phyloP scores from a whole-genome alignment of 2,329 filamentous ascomycete genomes.

The Xylaria sp. region DNA sequence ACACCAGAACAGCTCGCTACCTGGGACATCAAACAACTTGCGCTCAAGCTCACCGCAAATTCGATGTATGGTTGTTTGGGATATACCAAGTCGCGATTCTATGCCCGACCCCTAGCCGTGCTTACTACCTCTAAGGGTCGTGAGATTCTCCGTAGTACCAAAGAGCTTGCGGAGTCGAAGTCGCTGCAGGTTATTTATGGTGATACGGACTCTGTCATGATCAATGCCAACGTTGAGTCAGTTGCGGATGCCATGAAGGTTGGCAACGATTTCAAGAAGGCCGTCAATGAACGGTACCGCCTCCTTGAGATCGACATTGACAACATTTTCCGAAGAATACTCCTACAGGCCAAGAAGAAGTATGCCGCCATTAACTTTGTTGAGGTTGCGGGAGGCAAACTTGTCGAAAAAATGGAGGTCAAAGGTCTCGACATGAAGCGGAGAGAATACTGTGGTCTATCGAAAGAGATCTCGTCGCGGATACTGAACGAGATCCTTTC shows the following conservation, averaged over 20 bases:
- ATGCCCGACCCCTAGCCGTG: slow-evolving; percentile 91
- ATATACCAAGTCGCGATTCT: slow-evolving; percentile 96
- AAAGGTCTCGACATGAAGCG: slow-evolving; percentile 98
- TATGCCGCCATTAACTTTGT: slow-evolving; percentile 96
- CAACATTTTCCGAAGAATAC: slow-evolving; percentile 90
- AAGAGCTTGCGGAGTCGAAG: slow-evolving; percentile 90
- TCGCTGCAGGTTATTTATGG: slow-evolving; percentile 96
- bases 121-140: slow-evolving; percentile 97
- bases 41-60: slow-evolving; percentile 95
- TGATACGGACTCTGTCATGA: slow-evolving; percentile 99
- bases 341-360: slow-evolving; percentile 98
- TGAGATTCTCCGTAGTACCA: slow-evolving; percentile 95
- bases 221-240: slow-evolving; percentile 96
- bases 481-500: slow-evolving; percentile 94
- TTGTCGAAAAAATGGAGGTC: slow-evolving; percentile 92
- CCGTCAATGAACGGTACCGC: slow-evolving; percentile 91
- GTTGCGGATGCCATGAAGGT: slow-evolving; percentile 89
- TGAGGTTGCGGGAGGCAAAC: slow-evolving; percentile 81
- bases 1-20: slow-evolving; percentile 86
- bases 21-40: slow-evolving; percentile 98
- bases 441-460: slow-evolving; percentile 93
- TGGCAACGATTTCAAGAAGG: slow-evolving; percentile 91
- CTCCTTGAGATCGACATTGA: slow-evolving; percentile 98
- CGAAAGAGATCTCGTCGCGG: slow-evolving; percentile 90
- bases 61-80: slow-evolving; percentile 99